A percentile compares a stretch with the other conserved stretches of the same genome.
phyloP scores from a whole-genome alignment of 345 rosid genomes.

The Ailanthus altissimus region DNA sequence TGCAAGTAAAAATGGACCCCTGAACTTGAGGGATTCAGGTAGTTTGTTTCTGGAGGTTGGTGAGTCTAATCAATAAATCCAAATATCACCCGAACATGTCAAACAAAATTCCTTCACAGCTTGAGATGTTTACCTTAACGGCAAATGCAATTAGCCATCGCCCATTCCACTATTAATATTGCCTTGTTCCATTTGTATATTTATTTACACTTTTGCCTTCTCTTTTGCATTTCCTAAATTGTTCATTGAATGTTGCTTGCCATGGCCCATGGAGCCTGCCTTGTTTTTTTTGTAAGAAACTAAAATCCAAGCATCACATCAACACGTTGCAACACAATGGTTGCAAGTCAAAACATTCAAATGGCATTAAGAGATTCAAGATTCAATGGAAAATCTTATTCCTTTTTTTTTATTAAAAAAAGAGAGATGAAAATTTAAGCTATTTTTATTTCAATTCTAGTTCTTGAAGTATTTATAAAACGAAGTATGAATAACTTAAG shows the following conservation, averaged over 20 bases:
- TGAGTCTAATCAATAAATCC: slow-evolving; percentile 35
- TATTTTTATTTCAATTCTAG: no score
- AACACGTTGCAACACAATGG: no score
- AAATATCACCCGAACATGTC: slow-evolving; percentile 20
- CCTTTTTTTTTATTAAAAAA: no score
- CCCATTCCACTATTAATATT: neutral
- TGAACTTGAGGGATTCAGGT: slow-evolving; percentile 28
- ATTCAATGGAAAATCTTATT: no score
- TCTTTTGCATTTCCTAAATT: neutral
- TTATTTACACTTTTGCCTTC: neutral
- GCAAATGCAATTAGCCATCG: neutral
- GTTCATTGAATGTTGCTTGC: neutral
- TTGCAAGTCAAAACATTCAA: no score
- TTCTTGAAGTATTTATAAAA: no score
- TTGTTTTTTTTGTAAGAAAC: neutral
- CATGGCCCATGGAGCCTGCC: slow-evolving; percentile 4
- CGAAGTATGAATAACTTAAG: no score
- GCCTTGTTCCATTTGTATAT: neutral
- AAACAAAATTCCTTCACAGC: neutral
- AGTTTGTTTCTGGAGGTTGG: slow-evolving; percentile 46
- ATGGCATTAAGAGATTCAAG: no score
- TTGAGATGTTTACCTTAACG: neutral
- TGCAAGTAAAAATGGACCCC: slow-evolving; percentile 30
- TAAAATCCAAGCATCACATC: no score
- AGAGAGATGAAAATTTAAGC: no score